Base-by-base conservation (phyloP, 164 flowering plant species). In the Nymphaea colorata region DNA sequence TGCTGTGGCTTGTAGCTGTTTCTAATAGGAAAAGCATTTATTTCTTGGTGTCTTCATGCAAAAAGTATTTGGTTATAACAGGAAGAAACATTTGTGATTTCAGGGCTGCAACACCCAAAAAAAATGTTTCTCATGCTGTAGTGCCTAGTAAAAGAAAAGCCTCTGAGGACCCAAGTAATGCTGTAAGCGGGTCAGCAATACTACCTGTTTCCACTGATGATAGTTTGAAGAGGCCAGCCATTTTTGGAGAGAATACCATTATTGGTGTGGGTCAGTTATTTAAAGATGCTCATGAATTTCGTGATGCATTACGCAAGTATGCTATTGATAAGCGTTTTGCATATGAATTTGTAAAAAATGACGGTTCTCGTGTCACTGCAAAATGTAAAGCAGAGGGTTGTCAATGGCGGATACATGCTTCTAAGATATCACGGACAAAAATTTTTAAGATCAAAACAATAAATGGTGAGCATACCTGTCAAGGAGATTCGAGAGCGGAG, bases 221-320 rank as follows among this genome's bases (percentile, higher is more conserved):
- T 68, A 66, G 80, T 57, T 72, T 70, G 42, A 82, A 77, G 53
- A 69, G 69, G 25, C 68, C 78, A 55, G 76, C 82, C 45, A 81
- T 73, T 42, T 70, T 78, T 25, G 85, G 96, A 91, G 87, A 80
- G 69, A 79, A 81, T 55, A 75, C 80, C 62, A 89, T 89, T 41
- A 77, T 89, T 15, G 94, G 92, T 59, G 91, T 86, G 53, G 93
- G 88, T 36, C 97, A 90, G 77, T 73, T 86, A 63, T 90, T 90
- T 73, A 82, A 73, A 60, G 75, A 83, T 70, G 85, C 82, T 51
- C 74, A 71, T 64, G 90, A 87, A 42, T 86, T 91, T 63, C 87
- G 91, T 43, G 91, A 87, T 72, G 66, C 87, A 0, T 64, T 91
- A 73, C 82, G 86, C 47, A 87, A 80, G 72, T 91, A 88, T 76